Evolutionary conservation across 805 yeast species (phyloP).

Genomic region (Hanseniaspora lindneri): DNA sequence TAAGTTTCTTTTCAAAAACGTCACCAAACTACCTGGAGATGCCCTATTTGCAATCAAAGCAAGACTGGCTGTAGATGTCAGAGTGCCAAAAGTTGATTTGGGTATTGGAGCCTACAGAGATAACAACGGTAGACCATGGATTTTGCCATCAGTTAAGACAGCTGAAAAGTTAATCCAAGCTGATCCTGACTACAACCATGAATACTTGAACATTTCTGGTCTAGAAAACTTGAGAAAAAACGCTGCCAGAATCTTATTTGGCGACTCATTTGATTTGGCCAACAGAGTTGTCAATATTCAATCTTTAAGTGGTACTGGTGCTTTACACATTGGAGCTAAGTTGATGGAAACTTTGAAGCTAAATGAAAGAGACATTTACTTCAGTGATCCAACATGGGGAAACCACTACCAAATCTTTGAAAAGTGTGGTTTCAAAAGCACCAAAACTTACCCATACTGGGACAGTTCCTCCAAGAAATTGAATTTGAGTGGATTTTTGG

Average conservation of each 20-base stretch:
- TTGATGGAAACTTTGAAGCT: constrained; percentile 22
- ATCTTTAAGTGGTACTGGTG: constrained; percentile 93
- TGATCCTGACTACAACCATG: constrained; percentile 63
- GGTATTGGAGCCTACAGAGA: constrained; percentile 95
- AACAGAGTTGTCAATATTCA: constrained; percentile 71
- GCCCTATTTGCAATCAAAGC: constrained; percentile 75
- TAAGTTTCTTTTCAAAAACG: constrained; percentile 31
- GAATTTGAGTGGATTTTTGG: constrained; percentile 56
- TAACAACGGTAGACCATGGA: constrained; percentile 75
- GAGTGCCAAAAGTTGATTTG: constrained; percentile 64
- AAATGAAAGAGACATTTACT: constrained; percentile 42
- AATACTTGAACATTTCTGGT: constrained; percentile 77
- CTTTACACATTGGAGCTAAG: constrained; percentile 75
- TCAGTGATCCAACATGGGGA: constrained; percentile 95
- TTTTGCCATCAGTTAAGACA: constrained; percentile 58
- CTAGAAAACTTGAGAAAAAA: constrained; percentile 52
- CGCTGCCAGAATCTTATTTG: constrained; percentile 64
- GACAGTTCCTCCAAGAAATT: constrained; percentile 55
- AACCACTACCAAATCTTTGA: constrained; percentile 80
- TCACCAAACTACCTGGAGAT: constrained; percentile 67
- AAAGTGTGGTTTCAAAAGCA: constrained; percentile 47
- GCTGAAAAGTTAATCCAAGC: constrained; percentile 57
- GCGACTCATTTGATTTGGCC: constrained; percentile 42
- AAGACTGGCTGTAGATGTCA: constrained; percentile 45
- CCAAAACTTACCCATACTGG: constrained; percentile 78